phyloP scores from a whole-genome alignment of 345 rosid species.

The Moricandia arvensis region DNA sequence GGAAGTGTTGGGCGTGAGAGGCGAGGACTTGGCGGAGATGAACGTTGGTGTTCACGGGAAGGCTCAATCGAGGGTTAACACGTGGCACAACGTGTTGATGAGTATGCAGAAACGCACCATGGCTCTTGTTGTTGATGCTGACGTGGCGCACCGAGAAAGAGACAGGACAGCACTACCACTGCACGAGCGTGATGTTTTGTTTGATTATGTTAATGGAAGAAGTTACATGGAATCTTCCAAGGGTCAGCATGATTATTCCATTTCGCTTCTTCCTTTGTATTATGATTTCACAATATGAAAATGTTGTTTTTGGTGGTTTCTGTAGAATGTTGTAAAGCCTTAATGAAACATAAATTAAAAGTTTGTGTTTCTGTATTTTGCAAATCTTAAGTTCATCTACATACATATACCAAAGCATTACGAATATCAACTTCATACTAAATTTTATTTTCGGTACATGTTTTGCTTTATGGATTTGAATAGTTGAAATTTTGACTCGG shows the following conservation, averaged over 20 bases:
- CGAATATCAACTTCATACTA: too few relatives aligned
- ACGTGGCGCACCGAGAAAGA: constrained; percentile 12
- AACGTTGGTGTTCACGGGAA: constrained; percentile 69
- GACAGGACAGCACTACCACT: neutral
- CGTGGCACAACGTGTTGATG: constrained; percentile 76
- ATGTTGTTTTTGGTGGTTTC: neutral
- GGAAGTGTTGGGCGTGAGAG: constrained; percentile 62
- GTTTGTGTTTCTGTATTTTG: constrained; percentile 21
- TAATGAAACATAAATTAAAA: constrained; percentile 29
- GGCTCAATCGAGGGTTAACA: constrained; percentile 69
- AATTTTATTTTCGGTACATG: neutral
- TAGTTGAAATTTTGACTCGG: neutral
- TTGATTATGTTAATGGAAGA: constrained; percentile 18
- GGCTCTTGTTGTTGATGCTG: constrained; percentile 36
- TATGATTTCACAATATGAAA: constrained; percentile 36
- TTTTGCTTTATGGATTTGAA: neutral
- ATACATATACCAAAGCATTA: neutral
- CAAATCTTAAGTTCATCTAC: neutral
- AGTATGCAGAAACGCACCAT: constrained; percentile 59
- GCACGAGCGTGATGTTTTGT: neutral
- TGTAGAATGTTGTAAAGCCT: constrained; percentile 6
- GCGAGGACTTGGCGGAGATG: constrained; percentile 69
- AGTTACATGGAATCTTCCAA: constrained; percentile 27
- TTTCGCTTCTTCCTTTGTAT: constrained; percentile 33
- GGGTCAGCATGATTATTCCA: constrained; percentile 9